phyloP scores from a whole-genome alignment of 805 yeast genomes.

The Saccharomycopsis fibuligera region DNA sequence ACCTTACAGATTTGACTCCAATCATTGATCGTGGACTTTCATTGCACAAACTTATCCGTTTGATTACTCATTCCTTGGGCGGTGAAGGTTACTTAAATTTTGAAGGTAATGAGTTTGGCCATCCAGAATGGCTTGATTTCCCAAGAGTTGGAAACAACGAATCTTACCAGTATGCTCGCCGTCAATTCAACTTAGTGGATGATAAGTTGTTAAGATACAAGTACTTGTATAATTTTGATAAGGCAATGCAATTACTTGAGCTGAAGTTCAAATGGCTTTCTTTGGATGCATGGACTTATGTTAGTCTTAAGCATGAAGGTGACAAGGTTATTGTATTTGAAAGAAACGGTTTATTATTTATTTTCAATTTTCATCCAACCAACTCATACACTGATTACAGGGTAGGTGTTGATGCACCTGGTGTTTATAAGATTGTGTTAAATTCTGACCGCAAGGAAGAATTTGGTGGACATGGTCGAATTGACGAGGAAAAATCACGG shows the following conservation, averaged over 20 bases:
- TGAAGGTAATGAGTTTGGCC: slow-evolving; percentile 98
- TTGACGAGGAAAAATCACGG: slow-evolving; percentile 46
- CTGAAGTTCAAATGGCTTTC: slow-evolving; percentile 63
- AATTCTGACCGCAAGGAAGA: slow-evolving; percentile 57
- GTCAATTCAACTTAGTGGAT: slow-evolving; percentile 84
- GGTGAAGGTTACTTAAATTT: slow-evolving; percentile 96
- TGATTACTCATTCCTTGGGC: slow-evolving; percentile 84
- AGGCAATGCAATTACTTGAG: slow-evolving; percentile 77
- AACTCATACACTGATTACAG: slow-evolving; percentile 81
- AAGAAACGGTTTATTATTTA: slow-evolving; percentile 75
- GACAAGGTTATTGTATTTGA: slow-evolving; percentile 90
- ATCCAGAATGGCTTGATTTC: slow-evolving; percentile 98
- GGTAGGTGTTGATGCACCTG: slow-evolving; percentile 80
- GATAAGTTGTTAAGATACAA: slow-evolving; percentile 78
- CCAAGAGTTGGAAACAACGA: slow-evolving; percentile 86
- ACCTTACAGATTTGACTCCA: slow-evolving; percentile 63
- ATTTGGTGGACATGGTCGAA: slow-evolving; percentile 79
- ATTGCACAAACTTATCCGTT: slow-evolving; percentile 83
- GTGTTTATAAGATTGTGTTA: slow-evolving; percentile 66
- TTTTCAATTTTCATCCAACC: slow-evolving; percentile 87
- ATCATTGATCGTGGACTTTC: slow-evolving; percentile 85
- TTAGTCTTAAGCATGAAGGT: slow-evolving; percentile 79
- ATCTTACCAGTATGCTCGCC: slow-evolving; percentile 87
- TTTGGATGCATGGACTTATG: slow-evolving; percentile 66
- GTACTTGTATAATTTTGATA: slow-evolving; percentile 74